phyloP scores from a whole-genome alignment of 2,329 filamentous ascomycete genomes.

The Nannizzia gypsea region DNA sequence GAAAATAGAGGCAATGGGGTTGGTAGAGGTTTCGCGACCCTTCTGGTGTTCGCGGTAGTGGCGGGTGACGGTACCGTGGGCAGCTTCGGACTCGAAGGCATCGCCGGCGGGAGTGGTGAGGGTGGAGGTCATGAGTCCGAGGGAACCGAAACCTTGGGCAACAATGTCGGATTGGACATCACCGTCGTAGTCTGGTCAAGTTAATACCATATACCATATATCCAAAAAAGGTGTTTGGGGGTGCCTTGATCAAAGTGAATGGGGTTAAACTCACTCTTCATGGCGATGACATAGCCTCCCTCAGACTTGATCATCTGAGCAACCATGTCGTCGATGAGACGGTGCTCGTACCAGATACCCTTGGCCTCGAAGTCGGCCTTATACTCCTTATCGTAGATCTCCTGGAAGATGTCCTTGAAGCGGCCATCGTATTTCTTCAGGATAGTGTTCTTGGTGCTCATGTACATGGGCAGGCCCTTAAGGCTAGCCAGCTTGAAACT shows the following conservation, averaged over 20 bases:
- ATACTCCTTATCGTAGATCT: constrained; percentile 82
- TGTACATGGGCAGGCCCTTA: constrained; percentile 87
- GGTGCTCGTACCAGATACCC: constrained; percentile 98
- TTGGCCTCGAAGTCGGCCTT: constrained; percentile 79
- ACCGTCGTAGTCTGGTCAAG: constrained; percentile 74
- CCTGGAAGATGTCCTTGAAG: constrained; percentile 99
- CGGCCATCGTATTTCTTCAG: constrained; percentile 96
- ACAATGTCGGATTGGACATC: constrained; percentile 98
- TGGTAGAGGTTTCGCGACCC: constrained; percentile 91
- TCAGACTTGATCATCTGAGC: constrained; percentile 99
- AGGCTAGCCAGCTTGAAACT: constrained; percentile 89
- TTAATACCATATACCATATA: too few relatives aligned
- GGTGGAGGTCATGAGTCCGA: constrained; percentile 96
- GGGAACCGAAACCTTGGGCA: constrained; percentile 93
- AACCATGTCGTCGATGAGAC: constrained; percentile 98
- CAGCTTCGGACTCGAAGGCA: constrained; percentile 94
- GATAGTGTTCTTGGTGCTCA: constrained; percentile 99
- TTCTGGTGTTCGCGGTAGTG: constrained; percentile 99
- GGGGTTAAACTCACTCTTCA: constrained; percentile 69
- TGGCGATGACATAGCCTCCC: constrained; percentile 90
- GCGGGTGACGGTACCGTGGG: constrained; percentile 94
- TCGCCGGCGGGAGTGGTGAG: constrained; percentile 94
- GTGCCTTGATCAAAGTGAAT: not conserved
- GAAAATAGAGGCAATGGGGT: constrained; percentile 98
- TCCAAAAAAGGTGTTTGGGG: too few relatives aligned